Percentiles rank a stretch among this genome's conserved stretches.
These are phyloP conservation scores for Ceratobasidium sp. DNA, from an alignment of 1,284 basidiomycete genomes.

Conservation along the genomic window DNA sequence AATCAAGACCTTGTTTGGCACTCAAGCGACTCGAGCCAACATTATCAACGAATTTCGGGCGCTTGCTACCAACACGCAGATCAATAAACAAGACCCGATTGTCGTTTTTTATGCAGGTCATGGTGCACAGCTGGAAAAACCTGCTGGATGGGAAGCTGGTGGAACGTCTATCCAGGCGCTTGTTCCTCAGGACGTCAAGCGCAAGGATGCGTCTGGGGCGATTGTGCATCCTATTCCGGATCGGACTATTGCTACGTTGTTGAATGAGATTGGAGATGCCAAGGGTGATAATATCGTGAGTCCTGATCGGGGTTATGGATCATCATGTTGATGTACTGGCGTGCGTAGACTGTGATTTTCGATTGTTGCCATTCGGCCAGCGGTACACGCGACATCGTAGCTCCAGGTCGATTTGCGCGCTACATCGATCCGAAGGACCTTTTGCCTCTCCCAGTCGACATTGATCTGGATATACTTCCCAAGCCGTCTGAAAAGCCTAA, in stretches of 20 bases:
- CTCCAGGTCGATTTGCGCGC: not conserved
- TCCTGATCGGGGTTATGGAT: not conserved
- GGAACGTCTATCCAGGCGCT: constrained; percentile 7
- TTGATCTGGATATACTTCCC: constrained; percentile 19
- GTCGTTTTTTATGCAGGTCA: constrained; percentile 28
- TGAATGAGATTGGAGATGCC: not conserved
- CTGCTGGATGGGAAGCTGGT: constrained; percentile 14
- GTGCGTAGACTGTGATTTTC: constrained; percentile 25
- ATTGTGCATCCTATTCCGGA: constrained; percentile 14
- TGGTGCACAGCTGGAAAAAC: constrained; percentile 3
- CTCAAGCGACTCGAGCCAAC: not conserved
- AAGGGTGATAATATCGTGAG: constrained; percentile 43
- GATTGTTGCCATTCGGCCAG: constrained; percentile 28
- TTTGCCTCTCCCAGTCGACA: not conserved
- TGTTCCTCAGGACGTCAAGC: constrained; percentile 13
- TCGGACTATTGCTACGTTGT: constrained; percentile 18
- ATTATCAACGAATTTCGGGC: constrained; percentile 8
- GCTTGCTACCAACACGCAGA: not conserved
- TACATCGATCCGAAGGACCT: not conserved
- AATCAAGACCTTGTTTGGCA: not conserved
- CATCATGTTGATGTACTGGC: not conserved
- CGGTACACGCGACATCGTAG: not conserved
- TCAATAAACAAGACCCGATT: constrained; percentile 13
- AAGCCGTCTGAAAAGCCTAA: not conserved
- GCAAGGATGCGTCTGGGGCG: not conserved